Base-by-base conservation (phyloP, 345 rosid species). In the Salix brachista region DNA sequence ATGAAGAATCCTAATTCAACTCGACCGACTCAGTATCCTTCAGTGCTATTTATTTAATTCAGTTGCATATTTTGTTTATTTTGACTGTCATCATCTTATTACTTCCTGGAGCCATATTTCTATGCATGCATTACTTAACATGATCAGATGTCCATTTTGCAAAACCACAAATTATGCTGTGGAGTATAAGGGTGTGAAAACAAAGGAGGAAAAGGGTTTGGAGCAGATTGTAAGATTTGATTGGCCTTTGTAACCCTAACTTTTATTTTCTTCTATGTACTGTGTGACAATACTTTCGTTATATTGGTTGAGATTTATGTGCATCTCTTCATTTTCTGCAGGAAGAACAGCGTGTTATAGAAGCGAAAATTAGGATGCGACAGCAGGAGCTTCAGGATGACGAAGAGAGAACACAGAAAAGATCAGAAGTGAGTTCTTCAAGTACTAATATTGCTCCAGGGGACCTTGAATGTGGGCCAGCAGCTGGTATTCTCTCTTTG, bases 1-100 rank as follows among this genome's bases (percentile, higher is more conserved):
- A 94, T 96, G 99, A 96, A 96, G 87, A 91, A 89, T 90, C 98
- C 97, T 30, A 91, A 89, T 84, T 89, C 97, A 14, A 80, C 92
- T 64, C 95, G 90, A 76, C 98, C 98, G 82, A 94, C 96, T 4
- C 98, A 94, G 99, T 96, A 96, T 96, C 99, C 98, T 96, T 86
- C n/a, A 16, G 23, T 36, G 60, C 16, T 19, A 65, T 75, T 48
- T 39, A 32, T 50, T 71, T 16, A 41, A 21, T 72, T 70, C 34
- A 39, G 61, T 28, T 70, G 52, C 78, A 41, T 77, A 67, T 73
- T 65, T 73, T 34, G 21, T 61, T 64, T 54, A 10, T 30, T 65
- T n/a, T 39, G 54, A 58, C 26, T 12, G 11, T 10, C 13, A 25
- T 66, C 74, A 19, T 58, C 4, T 58, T 18, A 48, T 61, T 65